Conservation (phyloP, 257 asterid species). For the Solanum medicagineum region DNA sequence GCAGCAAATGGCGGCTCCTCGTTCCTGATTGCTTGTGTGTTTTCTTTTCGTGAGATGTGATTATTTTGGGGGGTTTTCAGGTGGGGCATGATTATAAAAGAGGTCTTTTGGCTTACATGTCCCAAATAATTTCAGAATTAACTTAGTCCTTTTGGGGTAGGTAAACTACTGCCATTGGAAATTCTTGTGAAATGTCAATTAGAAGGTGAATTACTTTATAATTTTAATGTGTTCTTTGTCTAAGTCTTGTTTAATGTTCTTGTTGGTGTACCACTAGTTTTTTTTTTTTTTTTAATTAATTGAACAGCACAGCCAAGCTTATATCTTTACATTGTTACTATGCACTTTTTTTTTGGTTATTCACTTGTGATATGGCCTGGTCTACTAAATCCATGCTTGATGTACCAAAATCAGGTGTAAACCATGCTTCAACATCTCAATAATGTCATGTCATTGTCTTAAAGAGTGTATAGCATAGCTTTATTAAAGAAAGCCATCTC, state of each 20-base stretch:
- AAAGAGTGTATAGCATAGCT: neutral
- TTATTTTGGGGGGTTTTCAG: neutral
- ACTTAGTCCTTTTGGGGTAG: neutral
- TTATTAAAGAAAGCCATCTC: neutral
- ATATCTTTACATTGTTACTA: neutral
- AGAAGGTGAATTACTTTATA: neutral
- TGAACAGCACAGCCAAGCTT: neutral
- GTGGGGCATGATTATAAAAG: neutral
- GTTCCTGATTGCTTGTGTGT: slow-evolving; percentile 26
- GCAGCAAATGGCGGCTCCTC: slow-evolving; percentile 98
- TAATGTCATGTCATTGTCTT: neutral
- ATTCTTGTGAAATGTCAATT: neutral
- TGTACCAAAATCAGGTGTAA: neutral
- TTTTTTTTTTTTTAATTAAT: neutral
- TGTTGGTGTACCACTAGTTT: neutral
- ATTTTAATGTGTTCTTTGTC: neutral
- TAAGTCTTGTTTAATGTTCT: neutral
- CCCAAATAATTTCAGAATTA: neutral
- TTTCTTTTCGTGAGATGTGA: neutral
- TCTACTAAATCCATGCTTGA: neutral
- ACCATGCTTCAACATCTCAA: neutral
- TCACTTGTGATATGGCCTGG: too few relatives aligned
- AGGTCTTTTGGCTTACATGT: neutral
- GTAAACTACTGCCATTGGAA: neutral
- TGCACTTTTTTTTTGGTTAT: too few relatives aligned